Evolutionary conservation across 2,329 filamentous ascomycete genomes (phyloP), one percentile per base, ranked within the genome.

Genomic region (Epicoccum nigrum): DNA sequence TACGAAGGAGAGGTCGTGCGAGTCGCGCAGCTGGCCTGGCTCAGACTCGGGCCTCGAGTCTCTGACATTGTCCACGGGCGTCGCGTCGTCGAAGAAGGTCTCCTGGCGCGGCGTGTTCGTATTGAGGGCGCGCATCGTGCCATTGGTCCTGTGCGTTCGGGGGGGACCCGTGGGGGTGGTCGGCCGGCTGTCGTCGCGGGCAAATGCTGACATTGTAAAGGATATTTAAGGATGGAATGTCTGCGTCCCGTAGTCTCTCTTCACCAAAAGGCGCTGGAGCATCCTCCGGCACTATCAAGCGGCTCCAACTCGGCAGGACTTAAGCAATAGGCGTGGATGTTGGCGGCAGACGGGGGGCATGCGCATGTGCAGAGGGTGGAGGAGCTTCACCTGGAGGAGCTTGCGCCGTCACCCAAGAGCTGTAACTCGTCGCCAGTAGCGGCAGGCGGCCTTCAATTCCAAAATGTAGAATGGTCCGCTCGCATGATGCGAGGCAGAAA

Each of bases 1-100:
- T 42, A 87, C 87, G 64, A 96, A 81, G 51, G 90, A 92, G 56
- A 97, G 81, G 72, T 96, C 92, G 79, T 97, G 92, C 40, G 88
- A 91, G 75, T 92, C 86, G 42, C 69, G 65, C 43, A 65, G 51
- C 17, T 41, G 47, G 39, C 62, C 59, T 31, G 61, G 60, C 33
- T 57, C 44, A 7, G 45, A 48, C 9, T 62, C 60, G 19, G 47
- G 35, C 31, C 58, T 55, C 30, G 50, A 61, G 43, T 40, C 51
- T 25, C 50, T 41, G 16, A 41, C 30, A 31, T 56, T 56, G 56
- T 73, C 70, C 19, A 71, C 64, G 37, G 69, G 70, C 3, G 70
- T 72, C 12, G 65, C 60, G 56, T 72, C 69, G 59, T 73, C 64
- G 58, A 70, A 70, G 56, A 72, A 72, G 47, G 68, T 71, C 50